These are phyloP conservation scores for Puccinia novopanici DNA, from an alignment of 1,284 basidiomycete genomes.

Conservation along the genomic window DNA sequence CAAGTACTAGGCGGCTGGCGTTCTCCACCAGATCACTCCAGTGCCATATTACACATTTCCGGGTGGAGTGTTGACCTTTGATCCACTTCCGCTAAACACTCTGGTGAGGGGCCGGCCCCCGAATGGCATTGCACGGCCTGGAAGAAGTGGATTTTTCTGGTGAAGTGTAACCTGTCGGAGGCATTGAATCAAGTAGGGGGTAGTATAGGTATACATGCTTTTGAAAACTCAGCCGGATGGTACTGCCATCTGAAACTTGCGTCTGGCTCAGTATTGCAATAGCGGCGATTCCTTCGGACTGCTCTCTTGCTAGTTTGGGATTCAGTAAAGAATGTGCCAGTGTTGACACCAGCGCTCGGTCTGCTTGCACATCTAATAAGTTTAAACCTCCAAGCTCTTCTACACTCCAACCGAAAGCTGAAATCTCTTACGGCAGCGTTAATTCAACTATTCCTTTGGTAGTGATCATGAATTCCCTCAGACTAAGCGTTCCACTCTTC, in stretches of 20 bases:
- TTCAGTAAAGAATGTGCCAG: not conserved
- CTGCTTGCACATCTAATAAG: not conserved
- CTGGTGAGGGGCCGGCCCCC: too few species aligned
- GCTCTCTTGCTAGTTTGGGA: constrained; percentile 11
- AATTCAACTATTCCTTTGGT: not conserved
- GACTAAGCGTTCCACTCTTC: not conserved
- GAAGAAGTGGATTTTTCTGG: not conserved
- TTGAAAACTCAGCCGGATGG: not conserved
- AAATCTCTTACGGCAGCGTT: too few species aligned
- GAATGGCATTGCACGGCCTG: too few species aligned
- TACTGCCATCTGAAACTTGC: not conserved
- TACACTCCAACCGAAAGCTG: too few species aligned
- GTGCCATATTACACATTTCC: too few species aligned
- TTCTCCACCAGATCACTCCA: too few species aligned
- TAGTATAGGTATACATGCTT: not conserved
- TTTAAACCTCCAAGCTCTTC: not conserved
- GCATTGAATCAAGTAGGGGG: not conserved
- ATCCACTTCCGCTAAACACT: too few species aligned
- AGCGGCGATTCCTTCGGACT: not conserved
- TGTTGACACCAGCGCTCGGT: not conserved
- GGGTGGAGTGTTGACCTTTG: too few species aligned
- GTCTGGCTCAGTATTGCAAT: not conserved
- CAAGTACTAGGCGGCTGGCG: too few species aligned
- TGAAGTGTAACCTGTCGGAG: not conserved
- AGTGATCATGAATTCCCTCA: not conserved